A percentile compares a stretch with the other conserved stretches of the same genome.
phyloP scores from a whole-genome alignment of 352 stramenopile genomes.

The Pythium apleroticum region DNA sequence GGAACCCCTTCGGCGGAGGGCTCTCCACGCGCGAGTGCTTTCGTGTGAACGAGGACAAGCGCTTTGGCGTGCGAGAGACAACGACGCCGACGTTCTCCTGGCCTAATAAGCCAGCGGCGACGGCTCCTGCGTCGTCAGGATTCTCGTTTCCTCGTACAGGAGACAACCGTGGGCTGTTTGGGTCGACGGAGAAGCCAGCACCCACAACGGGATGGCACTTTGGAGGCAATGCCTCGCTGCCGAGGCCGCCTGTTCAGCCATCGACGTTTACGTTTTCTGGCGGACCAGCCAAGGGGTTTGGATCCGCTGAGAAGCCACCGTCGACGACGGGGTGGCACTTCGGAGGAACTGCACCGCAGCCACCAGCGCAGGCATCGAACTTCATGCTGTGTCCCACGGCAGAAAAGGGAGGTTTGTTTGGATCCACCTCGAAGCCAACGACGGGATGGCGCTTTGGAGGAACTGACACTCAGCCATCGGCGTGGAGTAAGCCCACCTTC shows the following conservation, averaged over 20 bases:
- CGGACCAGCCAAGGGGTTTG: too few species aligned
- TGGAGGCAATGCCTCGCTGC: not conserved
- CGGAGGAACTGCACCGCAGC: not conserved
- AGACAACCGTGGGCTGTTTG: not conserved
- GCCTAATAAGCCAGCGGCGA: not conserved
- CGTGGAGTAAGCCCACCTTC: too few species aligned
- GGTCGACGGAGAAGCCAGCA: not conserved
- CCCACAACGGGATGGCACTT: not conserved
- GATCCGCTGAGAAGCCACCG: too few species aligned
- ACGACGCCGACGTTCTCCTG: conserved; percentile 9
- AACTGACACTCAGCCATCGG: too few species aligned
- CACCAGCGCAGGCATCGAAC: not conserved
- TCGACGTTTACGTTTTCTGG: too few species aligned
- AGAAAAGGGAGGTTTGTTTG: too few species aligned
- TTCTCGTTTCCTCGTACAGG: not conserved
- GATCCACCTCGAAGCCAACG: too few species aligned
- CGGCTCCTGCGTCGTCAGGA: not conserved
- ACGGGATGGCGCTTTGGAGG: too few species aligned
- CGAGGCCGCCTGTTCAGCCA: too few species aligned
- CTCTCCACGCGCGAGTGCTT: conserved; percentile 18
- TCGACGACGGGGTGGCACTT: too few species aligned
- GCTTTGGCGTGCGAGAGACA: not conserved
- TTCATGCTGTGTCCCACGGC: too few species aligned
- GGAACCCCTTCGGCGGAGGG: conserved; percentile 9
- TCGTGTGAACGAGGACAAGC: conserved; percentile 17